Base-by-base conservation (phyloP, 2,329 filamentous ascomycete genomes). In the Paecilomyces variotii region DNA sequence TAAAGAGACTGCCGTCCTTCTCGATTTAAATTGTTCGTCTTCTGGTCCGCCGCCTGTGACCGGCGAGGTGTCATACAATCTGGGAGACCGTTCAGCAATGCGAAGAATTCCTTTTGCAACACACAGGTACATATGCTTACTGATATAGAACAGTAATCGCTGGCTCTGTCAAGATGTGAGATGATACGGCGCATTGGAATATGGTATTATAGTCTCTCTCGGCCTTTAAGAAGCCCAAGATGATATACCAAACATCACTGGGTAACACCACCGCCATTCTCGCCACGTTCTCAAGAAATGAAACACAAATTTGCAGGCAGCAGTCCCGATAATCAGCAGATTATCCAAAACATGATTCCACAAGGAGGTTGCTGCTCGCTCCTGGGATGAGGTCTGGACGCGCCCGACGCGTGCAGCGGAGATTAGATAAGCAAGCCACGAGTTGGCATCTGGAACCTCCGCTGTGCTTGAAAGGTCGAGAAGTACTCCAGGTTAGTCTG, bases 61-160 rank as follows among this genome's bases (percentile, higher is more conserved):
- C 6, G 74, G 71, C 6, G 77, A 78, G n/a, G 74, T 68, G 60
- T 82, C 75, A 57, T 81, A 75, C 55, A 80, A 76, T 62, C 80
- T 82, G 54, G 54, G 12, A n/a, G 28, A 30, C 7, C 56, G 51
- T 34, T 11, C 45, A 55, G 9, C 5, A 27, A 51, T 12, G 35
- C 35, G 2, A n/a, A 19, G 14, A n/a, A 57, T 39, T 24, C 45
- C 53, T 56, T 39, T 50, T 53, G 14, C 45, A 26, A 53, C 35
- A 19, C 4, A 56, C 11, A 57, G 54, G 10, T 34, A n/a, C 27
- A 45, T 12, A 54, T 54, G 26, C 64, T 61, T 30, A 71, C 67
- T 66, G 62, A 35, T 70, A 70, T 10, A 70, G 54, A 53, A 62
- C 60, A 9, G 59, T 34, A 35, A 70, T 50, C 2, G 68, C 65